These are phyloP conservation scores for Pleurostoma richardsiae DNA, from an alignment of 2,329 filamentous ascomycete species.

Conservation along the genomic window DNA sequence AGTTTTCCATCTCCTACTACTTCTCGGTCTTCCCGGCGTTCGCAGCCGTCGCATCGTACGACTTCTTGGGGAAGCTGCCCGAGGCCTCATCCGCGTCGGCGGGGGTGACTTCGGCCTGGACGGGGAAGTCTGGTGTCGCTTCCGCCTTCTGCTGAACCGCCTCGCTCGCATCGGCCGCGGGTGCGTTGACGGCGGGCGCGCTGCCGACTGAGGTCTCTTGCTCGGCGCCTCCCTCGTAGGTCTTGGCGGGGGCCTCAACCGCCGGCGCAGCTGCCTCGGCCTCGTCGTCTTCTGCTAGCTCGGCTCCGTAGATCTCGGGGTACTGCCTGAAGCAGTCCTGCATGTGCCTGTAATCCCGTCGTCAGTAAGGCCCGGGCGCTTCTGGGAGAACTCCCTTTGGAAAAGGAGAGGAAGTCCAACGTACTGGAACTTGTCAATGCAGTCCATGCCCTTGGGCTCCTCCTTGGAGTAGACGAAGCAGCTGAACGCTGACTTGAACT, in stretches of 20 bases:
- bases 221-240: too few species aligned
- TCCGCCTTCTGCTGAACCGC: constrained; percentile 1
- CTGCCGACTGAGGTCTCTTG: background rate
- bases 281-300: constrained; percentile 72
- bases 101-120: background rate
- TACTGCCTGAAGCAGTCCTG: constrained; percentile 93
- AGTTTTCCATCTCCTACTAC: background rate
- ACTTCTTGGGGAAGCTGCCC: constrained; percentile 14
- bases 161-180: constrained; percentile 5
- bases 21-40: constrained; percentile 16
- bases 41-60: constrained; percentile 24
- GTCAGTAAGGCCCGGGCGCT: constrained; percentile 17
- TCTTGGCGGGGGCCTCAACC: too few species aligned
- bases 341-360: constrained; percentile 64
- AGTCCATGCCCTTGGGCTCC: constrained; percentile 96
- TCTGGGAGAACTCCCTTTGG: background rate
- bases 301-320: constrained; percentile 87
- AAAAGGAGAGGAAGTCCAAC: constrained; percentile 23
- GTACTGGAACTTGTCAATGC: constrained; percentile 95
- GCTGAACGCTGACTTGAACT: constrained; percentile 94
- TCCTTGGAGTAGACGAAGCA: constrained; percentile 96
- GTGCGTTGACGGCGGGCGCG: background rate
- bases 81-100: background rate
- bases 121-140: background rate
- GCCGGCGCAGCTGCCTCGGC: constrained; percentile 18